phyloP scores from a whole-genome alignment of 805 yeast species.

The Torulaspora franciscae region DNA sequence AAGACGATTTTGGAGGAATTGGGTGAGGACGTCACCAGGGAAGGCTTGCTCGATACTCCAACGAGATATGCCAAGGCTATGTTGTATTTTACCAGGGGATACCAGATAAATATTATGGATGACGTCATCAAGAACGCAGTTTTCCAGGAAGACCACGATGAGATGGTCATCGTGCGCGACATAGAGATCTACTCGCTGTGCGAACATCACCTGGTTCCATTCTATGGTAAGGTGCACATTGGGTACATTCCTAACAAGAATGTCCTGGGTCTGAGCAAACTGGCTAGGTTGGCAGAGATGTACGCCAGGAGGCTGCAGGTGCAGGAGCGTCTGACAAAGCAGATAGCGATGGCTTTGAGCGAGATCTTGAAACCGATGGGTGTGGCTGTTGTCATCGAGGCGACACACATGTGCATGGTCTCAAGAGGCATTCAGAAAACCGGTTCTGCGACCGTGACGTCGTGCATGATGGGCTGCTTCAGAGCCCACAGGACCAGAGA shows the following conservation, averaged over 20 bases:
- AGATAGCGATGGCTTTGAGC: slow-evolving; percentile 91
- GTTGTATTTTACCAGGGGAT: slow-evolving; percentile 93
- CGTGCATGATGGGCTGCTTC: slow-evolving; percentile 97
- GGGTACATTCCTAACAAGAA: slow-evolving; percentile 96
- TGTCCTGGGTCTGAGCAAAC: slow-evolving; percentile 86
- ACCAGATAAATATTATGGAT: slow-evolving; percentile 79
- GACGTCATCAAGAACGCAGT: slow-evolving; percentile 93
- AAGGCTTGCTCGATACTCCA: slow-evolving; percentile 91
- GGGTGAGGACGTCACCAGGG: slow-evolving; percentile 87
- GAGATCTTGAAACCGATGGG: slow-evolving; percentile 92
- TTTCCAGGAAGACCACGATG: slow-evolving; percentile 97
- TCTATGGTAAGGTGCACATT: slow-evolving; percentile 93
- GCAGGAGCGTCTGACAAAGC: slow-evolving; percentile 96
- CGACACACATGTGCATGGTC: slow-evolving; percentile 99
- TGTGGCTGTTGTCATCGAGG: slow-evolving; percentile 97
- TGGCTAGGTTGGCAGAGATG: slow-evolving; percentile 96
- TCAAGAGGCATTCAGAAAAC: slow-evolving; percentile 96
- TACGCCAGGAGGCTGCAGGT: slow-evolving; percentile 92
- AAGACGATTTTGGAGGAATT: slow-evolving; percentile 65
- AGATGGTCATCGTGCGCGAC: slow-evolving; percentile 96
- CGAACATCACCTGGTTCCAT: slow-evolving; percentile 97
- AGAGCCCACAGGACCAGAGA: slow-evolving; percentile 95
- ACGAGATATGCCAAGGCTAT: slow-evolving; percentile 95
- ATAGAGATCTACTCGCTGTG: slow-evolving; percentile 89
- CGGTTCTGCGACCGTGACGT: slow-evolving; percentile 87